phyloP scores from a whole-genome alignment of 1,139 yeast species.

The Saccharomyces uvarum region DNA sequence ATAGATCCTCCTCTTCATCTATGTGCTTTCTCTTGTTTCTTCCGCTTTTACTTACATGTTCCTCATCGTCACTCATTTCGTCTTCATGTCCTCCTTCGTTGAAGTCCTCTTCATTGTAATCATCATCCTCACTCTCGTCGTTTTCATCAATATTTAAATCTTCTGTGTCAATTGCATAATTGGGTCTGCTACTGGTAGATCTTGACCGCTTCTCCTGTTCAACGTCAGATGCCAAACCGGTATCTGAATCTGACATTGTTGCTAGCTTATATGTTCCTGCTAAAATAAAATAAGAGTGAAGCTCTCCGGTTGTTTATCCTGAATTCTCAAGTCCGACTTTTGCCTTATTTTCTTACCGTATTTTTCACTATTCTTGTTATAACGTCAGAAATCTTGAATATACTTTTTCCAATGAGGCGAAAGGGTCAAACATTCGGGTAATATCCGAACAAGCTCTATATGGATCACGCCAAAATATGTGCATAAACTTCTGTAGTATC shows the following conservation, averaged over 20 bases:
- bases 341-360: background rate
- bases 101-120: slow-evolving; percentile 23
- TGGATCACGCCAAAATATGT: background rate
- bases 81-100: slow-evolving; percentile 5
- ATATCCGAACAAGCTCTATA: background rate
- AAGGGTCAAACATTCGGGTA: background rate
- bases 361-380: background rate
- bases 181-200: slow-evolving; percentile 19
- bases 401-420: background rate
- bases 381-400: background rate
- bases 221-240: slow-evolving; percentile 6
- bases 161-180: slow-evolving; percentile 25
- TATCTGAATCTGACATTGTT: slow-evolving; percentile 6
- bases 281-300: background rate
- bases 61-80: background rate
- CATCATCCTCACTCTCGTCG: slow-evolving; percentile 23
- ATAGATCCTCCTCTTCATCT: slow-evolving; percentile 16
- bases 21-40: slow-evolving; percentile 2
- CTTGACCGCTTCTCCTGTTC: slow-evolving; percentile 15
- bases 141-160: slow-evolving; percentile 25
- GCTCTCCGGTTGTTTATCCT: background rate
- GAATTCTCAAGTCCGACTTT: background rate
- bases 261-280: background rate
- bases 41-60: background rate
- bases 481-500: slow-evolving; percentile 3